These are phyloP conservation scores for Takashimella koratensis DNA, from an alignment of 1,284 basidiomycete species.

Conservation along the genomic window DNA sequence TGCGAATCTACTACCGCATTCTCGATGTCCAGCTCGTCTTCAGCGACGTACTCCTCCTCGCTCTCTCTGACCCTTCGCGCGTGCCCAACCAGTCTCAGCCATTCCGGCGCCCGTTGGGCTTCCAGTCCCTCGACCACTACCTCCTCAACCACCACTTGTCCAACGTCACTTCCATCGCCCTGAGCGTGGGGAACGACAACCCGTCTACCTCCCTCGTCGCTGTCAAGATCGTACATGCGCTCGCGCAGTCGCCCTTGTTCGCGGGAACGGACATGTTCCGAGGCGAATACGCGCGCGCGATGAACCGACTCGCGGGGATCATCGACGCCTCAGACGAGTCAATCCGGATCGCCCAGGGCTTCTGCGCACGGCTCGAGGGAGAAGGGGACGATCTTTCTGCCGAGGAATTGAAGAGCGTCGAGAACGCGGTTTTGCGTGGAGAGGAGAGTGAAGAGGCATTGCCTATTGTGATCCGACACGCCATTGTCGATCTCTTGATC, in stretches of 20 bases:
- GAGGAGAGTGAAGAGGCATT: slow-evolving; percentile 16
- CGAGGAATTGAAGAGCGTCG: slow-evolving; percentile 35
- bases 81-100: slow-evolving; percentile 10
- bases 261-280: slow-evolving; percentile 58
- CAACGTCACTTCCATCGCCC: slow-evolving; percentile 72
- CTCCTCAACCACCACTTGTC: slow-evolving; percentile 70
- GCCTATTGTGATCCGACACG: slow-evolving; percentile 63
- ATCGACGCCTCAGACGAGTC: slow-evolving; percentile 81
- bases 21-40: slow-evolving; percentile 85
- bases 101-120: slow-evolving; percentile 36
- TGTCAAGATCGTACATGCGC: slow-evolving; percentile 70
- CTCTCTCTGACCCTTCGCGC: slow-evolving; percentile 58
- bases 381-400: slow-evolving; percentile 48
- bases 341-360: slow-evolving; percentile 77
- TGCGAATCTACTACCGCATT: slow-evolving; percentile 77
- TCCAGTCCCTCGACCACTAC: slow-evolving; percentile 65
- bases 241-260: slow-evolving; percentile 58
- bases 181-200: slow-evolving; percentile 72
- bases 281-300: slow-evolving; percentile 51
- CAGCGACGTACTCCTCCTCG: slow-evolving; percentile 79
- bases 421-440: slow-evolving; percentile 23
- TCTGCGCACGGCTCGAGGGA: slow-evolving; percentile 67
- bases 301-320: slow-evolving; percentile 67
- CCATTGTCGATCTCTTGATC: slow-evolving; percentile 82
- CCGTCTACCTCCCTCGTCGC: slow-evolving; percentile 72